Evolutionary conservation across 495 filamentous ascomycete species (phyloP).

Genomic region (Thermochaetoides thermophila): DNA sequence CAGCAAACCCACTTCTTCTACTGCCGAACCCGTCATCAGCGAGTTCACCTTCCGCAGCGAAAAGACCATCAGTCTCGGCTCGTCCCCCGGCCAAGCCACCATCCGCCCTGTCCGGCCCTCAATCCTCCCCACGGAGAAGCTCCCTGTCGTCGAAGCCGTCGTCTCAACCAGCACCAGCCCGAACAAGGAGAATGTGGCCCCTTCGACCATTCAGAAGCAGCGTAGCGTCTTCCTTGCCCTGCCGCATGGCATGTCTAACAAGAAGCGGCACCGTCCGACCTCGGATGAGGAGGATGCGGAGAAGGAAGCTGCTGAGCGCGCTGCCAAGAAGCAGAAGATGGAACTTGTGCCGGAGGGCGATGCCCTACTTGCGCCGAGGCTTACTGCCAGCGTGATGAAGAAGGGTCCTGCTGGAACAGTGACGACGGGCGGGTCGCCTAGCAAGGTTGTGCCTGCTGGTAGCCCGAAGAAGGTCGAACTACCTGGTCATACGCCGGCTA

Average conservation of each 20-base stretch:
- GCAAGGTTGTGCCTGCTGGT: neutral
- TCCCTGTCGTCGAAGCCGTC: too few relatives aligned
- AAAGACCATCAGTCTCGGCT: slow-evolving; percentile 38
- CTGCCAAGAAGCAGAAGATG: slow-evolving; percentile 31
- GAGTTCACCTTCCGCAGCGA: slow-evolving; percentile 47
- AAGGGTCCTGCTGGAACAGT: neutral
- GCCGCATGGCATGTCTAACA: slow-evolving; percentile 57
- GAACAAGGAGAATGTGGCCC: slow-evolving; percentile 36
- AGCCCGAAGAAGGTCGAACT: slow-evolving; percentile 8
- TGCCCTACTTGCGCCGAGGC: slow-evolving; percentile 27
- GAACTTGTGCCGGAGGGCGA: slow-evolving; percentile 34
- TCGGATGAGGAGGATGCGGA: slow-evolving; percentile 34
- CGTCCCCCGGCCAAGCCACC: slow-evolving; percentile 37
- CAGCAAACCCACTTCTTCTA: too few relatives aligned
- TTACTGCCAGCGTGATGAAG: slow-evolving; percentile 7
- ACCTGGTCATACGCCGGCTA: slow-evolving; percentile 6
- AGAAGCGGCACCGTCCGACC: slow-evolving; percentile 49
- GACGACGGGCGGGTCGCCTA: neutral
- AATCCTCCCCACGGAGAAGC: slow-evolving; percentile 21
- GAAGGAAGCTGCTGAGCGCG: slow-evolving; percentile 25
- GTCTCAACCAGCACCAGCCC: slow-evolving; percentile 1
- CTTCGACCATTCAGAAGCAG: slow-evolving; percentile 3
- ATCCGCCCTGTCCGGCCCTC: slow-evolving; percentile 43
- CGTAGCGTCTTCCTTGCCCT: slow-evolving; percentile 19
- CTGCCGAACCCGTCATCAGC: slow-evolving; percentile 26